Base-by-base conservation (phyloP, 257 asterid genomes). In the Ajuga chamaepitys region DNA sequence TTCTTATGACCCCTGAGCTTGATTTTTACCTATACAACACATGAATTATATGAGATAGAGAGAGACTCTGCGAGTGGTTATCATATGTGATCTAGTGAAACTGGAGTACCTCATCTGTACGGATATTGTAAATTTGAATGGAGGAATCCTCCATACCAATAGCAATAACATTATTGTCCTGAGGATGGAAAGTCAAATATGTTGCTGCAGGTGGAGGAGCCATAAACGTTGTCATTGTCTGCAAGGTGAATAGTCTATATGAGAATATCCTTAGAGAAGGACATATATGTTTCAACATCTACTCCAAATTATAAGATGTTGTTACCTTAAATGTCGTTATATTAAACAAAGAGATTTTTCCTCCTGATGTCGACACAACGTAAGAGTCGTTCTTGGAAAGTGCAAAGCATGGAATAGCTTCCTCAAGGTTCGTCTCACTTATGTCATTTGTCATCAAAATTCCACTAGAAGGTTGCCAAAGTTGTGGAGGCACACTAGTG, bases 171-270 rank as follows among this genome's bases (percentile, higher is more conserved):
- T 88, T 81, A 66, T 88, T 85, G 74, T 85, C 91, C 75, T 63
- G 76, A 44, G 95, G 94, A 60, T 83, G 88, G 67, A 85, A 85
- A 25, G 87, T 87, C 70, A 85, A 70, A 75, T 25, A 72, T 3
- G 94, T 88, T 28, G 94, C 88, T 0, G 88, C 94, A 2, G 90
- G 94, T 67, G 87, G 94, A 45, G 88, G 87, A 9, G 91, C 67
- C 87, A 85, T 83, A 65, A 83, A 79, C 12, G 88, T 81, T 44
- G 87, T 71, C 84, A 83, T 76, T 68, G 83, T 78, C 95, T 88
- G 84, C 85, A 80, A 48, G 28, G 42, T 55, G 35, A 20, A 59
- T 34, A 44, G 24, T 0, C 7, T 30, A 45, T 54, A 70, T n/a
- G n/a, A 60, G 38, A 60, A 66, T 50, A 68, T n/a, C 9, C 2